A percentile compares a stretch with the other conserved stretches of the same genome.
phyloP scores from a whole-genome alignment of 495 filamentous ascomycete species.

The Tuber magnatum region DNA sequence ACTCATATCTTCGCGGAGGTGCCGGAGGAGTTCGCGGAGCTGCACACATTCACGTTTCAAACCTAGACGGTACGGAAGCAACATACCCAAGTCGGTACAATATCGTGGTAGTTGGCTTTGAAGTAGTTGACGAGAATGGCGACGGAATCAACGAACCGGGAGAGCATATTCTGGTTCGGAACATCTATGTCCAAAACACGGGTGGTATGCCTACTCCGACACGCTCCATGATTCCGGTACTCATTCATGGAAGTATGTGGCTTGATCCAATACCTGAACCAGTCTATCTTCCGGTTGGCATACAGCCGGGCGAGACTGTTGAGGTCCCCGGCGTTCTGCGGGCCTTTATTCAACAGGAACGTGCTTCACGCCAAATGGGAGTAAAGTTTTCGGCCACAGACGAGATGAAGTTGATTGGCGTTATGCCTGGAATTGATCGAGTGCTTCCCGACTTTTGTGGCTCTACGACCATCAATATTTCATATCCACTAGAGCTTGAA shows the following conservation, averaged over 20 bases:
- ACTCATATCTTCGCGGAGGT: slow-evolving; percentile 33
- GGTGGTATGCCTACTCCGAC: slow-evolving; percentile 39
- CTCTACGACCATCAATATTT: slow-evolving; percentile 11
- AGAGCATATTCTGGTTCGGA: slow-evolving; percentile 44
- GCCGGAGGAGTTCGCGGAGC: slow-evolving; percentile 34
- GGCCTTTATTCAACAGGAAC: slow-evolving; percentile 26
- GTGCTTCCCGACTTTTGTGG: slow-evolving; percentile 22
- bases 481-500: slow-evolving; percentile 27
- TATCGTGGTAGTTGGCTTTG: slow-evolving; percentile 43
- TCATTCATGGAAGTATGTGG: slow-evolving; percentile 20
- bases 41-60: slow-evolving; percentile 39
- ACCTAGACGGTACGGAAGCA: slow-evolving; percentile 38
- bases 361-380: slow-evolving; percentile 14
- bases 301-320: slow-evolving; percentile 30
- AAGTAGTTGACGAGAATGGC: slow-evolving; percentile 46
- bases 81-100: slow-evolving; percentile 43
- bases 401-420: slow-evolving; percentile 14
- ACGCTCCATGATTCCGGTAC: slow-evolving; percentile 19
- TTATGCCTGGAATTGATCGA: slow-evolving; percentile 25
- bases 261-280: slow-evolving; percentile 29
- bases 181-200: slow-evolving; percentile 44
- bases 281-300: slow-evolving; percentile 26
- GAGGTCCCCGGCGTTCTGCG: slow-evolving; percentile 26
- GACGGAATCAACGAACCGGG: slow-evolving; percentile 48
- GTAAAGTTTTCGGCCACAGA: slow-evolving; percentile 20